Percentiles rank a stretch among this genome's conserved stretches.
Evolutionary conservation across 2,329 filamentous ascomycete species (phyloP).

Genomic region (Elsinoe perseae): DNA sequence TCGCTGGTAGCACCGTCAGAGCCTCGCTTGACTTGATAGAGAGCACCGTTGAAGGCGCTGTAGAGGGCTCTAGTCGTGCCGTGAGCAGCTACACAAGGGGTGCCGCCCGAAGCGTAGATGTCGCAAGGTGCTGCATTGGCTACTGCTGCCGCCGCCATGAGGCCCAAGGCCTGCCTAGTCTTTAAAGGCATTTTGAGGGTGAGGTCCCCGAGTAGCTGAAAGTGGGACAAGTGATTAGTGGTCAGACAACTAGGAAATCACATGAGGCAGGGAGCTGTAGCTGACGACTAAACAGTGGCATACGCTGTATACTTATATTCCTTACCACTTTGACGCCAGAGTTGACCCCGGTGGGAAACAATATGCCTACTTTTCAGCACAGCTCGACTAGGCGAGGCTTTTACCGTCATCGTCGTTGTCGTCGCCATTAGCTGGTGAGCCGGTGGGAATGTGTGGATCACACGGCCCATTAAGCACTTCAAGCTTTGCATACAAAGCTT

Average conservation of each 20-base stretch:
- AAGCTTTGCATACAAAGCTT: constrained; percentile 1
- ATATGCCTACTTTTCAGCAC: background rate
- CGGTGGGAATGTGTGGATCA: background rate
- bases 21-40: constrained; percentile 54
- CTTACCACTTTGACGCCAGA: background rate
- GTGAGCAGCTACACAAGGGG: constrained; percentile 58
- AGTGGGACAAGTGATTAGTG: background rate
- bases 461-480: background rate
- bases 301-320: background rate
- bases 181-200: background rate
- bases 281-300: background rate
- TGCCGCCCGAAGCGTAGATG: constrained; percentile 51
- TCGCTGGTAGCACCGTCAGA: constrained; percentile 44
- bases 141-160: constrained; percentile 30
- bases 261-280: background rate
- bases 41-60: constrained; percentile 43
- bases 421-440: background rate
- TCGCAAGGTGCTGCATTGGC: constrained; percentile 53
- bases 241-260: background rate
- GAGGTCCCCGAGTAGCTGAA: background rate
- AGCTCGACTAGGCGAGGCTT: background rate
- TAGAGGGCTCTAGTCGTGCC: constrained; percentile 59
- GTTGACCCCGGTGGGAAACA: background rate
- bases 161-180: constrained; percentile 22
- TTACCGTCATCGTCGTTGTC: background rate